Base-by-base conservation (phyloP, 83 land plant genomes). In the Picea engelmannii region DNA sequence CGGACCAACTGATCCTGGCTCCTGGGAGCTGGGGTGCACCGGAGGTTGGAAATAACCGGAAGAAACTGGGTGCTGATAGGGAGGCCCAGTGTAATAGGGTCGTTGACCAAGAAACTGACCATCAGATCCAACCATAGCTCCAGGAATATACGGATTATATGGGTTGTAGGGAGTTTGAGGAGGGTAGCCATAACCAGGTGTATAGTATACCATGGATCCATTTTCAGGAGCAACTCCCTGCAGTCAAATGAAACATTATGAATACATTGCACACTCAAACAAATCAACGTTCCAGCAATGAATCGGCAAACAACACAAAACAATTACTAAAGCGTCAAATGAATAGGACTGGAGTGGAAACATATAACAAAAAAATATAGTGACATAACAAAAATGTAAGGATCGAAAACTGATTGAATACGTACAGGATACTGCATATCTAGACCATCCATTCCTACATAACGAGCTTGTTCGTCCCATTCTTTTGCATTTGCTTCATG, bases 361-460 rank as follows among this genome's bases (percentile, higher is more conserved):
- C n/a, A 38, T 20, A 38, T 16, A 40, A 27, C 49, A 31, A 24
- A 31, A 27, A 17, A 17, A 35, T 35, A 35, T 35, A 35, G 38
- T 35, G 38, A 66, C n/a, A 35, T 15, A 38, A 27, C 49, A 27
- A 24, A 27, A 27, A 17, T 7, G 10, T 13, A 17, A 75, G 10
- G 5, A 38, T 44, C 27, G 5, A 15, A 75, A 38, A 12, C 23
- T 8, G 18, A 2, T 16, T 23, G 20, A 65, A 11, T 21, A 71
- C 89, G 78, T 83, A 89, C 91, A 62, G 91, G 82, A 76, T 87
- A 85, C 64, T 83, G 84, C 52, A 75, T 35, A 7, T 89, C 88
- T 78, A 86, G 3, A 35, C 83, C 87, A 73, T 89, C 89, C n/a
- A 76, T 40, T 6, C 79, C 84, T 47, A 68, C 7, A 24, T 47